These are phyloP conservation scores for Sambucus nigra DNA, from an alignment of 129 eudicot species.

Conservation along the genomic window DNA sequence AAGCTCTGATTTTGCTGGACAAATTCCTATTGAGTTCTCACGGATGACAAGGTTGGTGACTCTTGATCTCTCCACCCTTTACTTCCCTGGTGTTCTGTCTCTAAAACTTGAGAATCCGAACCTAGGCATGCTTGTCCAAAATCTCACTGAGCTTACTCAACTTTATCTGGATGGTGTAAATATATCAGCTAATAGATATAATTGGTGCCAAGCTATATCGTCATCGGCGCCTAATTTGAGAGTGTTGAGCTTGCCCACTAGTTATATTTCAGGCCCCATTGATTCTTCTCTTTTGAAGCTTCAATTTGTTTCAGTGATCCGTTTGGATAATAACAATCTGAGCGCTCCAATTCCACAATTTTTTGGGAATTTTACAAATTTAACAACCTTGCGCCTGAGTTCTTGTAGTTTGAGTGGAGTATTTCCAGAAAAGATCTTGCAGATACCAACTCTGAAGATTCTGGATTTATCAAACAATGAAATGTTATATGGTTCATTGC, in stretches of 20 bases:
- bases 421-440: conserved; percentile 19
- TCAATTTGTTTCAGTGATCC: conserved; percentile 11
- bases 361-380: conserved; percentile 14
- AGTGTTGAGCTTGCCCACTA: too few relatives aligned
- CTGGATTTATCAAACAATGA: conserved; percentile 19
- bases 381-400: conserved; percentile 13
- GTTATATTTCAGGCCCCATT: conserved; percentile 18
- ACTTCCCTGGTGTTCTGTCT: not conserved
- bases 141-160: conserved; percentile 8
- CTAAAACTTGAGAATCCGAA: conserved; percentile 23
- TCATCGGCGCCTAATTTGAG: conserved; percentile 3
- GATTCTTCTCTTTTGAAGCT: conserved; percentile 17
- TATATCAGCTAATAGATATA: conserved; percentile 5
- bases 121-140: conserved; percentile 14
- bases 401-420: conserved; percentile 20
- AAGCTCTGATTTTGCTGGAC: conserved; percentile 39
- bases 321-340: conserved; percentile 16
- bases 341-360: conserved; percentile 16
- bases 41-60: conserved; percentile 29
- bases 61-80: conserved; percentile 46
- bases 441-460: conserved; percentile 19
- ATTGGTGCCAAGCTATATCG: conserved; percentile 18
- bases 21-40: conserved; percentile 43
- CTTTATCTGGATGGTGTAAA: conserved; percentile 10
- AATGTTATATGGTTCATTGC: conserved; percentile 17